Evolutionary conservation across 345 rosid species (phyloP), one percentile per base, ranked within the genome.

Genomic region (Passiflora organensis): DNA sequence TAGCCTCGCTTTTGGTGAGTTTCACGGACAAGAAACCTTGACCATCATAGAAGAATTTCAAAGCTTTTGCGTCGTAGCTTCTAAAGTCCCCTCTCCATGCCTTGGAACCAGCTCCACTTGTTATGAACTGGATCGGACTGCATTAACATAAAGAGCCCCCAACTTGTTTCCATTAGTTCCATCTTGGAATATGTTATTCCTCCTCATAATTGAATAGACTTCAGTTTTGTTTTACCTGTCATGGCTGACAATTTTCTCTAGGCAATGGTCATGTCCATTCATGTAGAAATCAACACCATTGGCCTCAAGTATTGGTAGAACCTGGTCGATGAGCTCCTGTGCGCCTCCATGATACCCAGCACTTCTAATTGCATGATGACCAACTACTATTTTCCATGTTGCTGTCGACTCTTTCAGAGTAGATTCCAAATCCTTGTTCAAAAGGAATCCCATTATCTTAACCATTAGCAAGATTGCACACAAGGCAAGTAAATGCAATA

Each of bases 341-440:
- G 96, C 82, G 53, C 76, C 72, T 2, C 93, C 90, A 13, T 88
- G 93, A 45, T 85, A 84, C 15, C 88, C 82, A 47, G 76, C 76
- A 60, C 93, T 88, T 69, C 80, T 65, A 53, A 88, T 78, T 1
- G 90, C 68, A 51, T 88, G 93, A 49, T 85, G 96, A 1, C 93
- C 96, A 0, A 88, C 79, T 0, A 82, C 93, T 48, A 88, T 76
- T 69, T 83, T 88, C 96, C 93, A 88, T 2, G 64, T 76, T 0
- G 90, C 90, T 4, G 51, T 63, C 0, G 93, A 82, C 5, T 57
- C 54, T 53, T 59, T 66, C 12, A 88, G 52, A 0, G 90, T 73
- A 13, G 44, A 60, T 22, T 72, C 60, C 34, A 88, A 53, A 25
- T 88, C 83, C 80, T 78, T 52, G 12, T 24, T 0, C 43, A 20